A percentile compares a stretch with the other conserved stretches of the same genome.
These are phyloP conservation scores for Diaporthe sp. DNA, from an alignment of 2,329 filamentous ascomycete species.

Conservation along the genomic window DNA sequence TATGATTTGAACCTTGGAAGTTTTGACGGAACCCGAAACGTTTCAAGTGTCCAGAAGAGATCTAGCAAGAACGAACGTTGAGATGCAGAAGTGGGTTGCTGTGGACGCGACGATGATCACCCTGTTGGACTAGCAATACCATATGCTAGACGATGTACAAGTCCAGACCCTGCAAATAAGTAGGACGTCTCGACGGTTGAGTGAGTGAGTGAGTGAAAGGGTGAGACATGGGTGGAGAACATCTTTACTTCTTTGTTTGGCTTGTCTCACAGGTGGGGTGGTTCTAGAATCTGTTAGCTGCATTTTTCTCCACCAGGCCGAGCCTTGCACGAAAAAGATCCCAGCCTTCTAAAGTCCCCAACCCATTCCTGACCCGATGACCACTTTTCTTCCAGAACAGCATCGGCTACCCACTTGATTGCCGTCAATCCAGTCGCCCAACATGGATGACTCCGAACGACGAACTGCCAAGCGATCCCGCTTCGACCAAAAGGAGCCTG, in stretches of 20 bases:
- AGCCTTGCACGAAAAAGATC: slow-evolving; percentile 27
- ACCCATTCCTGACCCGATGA: neutral
- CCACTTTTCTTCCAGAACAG: slow-evolving; percentile 23
- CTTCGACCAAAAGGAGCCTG: slow-evolving; percentile 91
- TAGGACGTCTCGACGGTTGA: neutral
- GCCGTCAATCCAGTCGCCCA: slow-evolving; percentile 23
- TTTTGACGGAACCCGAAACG: neutral
- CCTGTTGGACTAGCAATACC: neutral
- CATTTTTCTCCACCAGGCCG: slow-evolving; percentile 19
- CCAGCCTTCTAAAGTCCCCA: slow-evolving; percentile 7
- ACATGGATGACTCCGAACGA: slow-evolving; percentile 83
- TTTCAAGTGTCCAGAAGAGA: neutral
- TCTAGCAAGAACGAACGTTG: neutral
- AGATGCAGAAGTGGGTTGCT: neutral
- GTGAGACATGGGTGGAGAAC: neutral
- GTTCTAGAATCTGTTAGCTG: slow-evolving; percentile 13
- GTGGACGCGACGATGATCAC: neutral
- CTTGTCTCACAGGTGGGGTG: slow-evolving; percentile 6
- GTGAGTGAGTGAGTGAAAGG: neutral
- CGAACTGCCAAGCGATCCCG: slow-evolving; percentile 84
- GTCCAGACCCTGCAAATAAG: neutral
- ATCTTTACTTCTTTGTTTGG: neutral
- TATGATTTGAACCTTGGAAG: too few relatives aligned
- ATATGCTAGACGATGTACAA: neutral
- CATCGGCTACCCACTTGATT: slow-evolving; percentile 8